Evolutionary conservation across 176 grass and related monocot genomes (phyloP).

Genomic region (Oryza meyeriana): DNA sequence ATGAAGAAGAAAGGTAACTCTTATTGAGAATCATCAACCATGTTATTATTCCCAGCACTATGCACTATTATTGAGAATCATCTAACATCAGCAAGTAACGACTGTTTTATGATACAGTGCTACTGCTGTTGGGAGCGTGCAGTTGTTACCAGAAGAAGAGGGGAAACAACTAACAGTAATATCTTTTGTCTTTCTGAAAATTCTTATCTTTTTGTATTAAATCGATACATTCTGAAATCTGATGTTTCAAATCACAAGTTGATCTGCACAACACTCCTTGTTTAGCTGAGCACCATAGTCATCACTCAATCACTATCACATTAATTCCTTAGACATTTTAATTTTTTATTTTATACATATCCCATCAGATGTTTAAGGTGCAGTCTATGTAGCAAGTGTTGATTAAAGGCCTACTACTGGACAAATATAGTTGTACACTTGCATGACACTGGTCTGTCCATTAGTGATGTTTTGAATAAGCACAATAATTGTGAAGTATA

Average conservation of each 20-base stretch:
- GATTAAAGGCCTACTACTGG: background rate
- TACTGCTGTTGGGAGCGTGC: slow-evolving; percentile 15
- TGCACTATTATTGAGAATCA: background rate
- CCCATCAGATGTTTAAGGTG: background rate
- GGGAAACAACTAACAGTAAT: slow-evolving; percentile 43
- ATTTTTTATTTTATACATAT: background rate
- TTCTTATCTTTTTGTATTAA: background rate
- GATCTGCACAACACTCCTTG: background rate
- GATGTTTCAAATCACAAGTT: background rate
- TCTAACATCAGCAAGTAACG: background rate
- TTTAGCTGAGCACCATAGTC: background rate
- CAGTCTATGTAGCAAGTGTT: background rate
- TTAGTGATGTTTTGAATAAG: background rate
- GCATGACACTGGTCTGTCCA: background rate
- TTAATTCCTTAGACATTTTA: background rate
- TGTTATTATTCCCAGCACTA: background rate
- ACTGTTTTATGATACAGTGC: slow-evolving; percentile 42
- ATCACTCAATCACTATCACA: background rate
- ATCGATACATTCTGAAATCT: background rate
- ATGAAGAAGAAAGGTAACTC: slow-evolving; percentile 37
- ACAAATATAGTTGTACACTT: background rate
- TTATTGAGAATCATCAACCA: background rate
- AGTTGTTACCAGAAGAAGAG: slow-evolving; percentile 16
- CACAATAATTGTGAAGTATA: background rate
- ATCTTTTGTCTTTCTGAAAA: background rate